Conservation (phyloP, 192 early-diverging fungal species). For the Powellomyces hirtus region DNA sequence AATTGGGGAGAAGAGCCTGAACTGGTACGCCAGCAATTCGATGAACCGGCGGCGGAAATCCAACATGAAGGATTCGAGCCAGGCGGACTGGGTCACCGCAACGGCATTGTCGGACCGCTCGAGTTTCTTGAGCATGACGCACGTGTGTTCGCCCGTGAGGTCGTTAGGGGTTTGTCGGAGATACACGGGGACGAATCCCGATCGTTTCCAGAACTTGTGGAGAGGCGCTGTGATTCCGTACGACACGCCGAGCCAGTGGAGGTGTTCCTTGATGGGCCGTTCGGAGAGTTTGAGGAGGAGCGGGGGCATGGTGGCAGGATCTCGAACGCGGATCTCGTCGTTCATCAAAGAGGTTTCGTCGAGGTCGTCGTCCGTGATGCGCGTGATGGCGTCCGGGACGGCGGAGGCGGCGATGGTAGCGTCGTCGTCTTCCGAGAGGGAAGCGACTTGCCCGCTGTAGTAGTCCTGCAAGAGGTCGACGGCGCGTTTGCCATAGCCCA, state of each 20-base stretch:
- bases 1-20: conserved; percentile 76
- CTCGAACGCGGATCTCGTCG: conserved; percentile 81
- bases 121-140: conserved; percentile 91
- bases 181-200: conserved; percentile 89
- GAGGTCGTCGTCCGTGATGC: conserved; percentile 59
- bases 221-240: conserved; percentile 86
- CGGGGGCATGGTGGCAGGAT: conserved; percentile 89
- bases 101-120: conserved; percentile 35
- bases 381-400: conserved; percentile 38
- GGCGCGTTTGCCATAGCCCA: conserved; percentile 95
- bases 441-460: conserved; percentile 74
- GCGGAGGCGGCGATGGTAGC: background rate
- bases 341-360: conserved; percentile 54
- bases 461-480: conserved; percentile 83
- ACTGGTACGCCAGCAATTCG: conserved; percentile 84
- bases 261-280: conserved; percentile 60
- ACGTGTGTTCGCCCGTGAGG: conserved; percentile 96
- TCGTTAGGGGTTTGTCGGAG: conserved; percentile 96
- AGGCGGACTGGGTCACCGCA: conserved; percentile 36
- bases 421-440: conserved; percentile 54
- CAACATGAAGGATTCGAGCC: conserved; percentile 84
- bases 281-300: conserved; percentile 84
- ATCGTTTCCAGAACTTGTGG: conserved; percentile 96
- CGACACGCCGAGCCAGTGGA: conserved; percentile 96
- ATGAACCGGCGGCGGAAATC: conserved; percentile 92